Conservation (phyloP, 73 alveolate species). For the Paramecium pentaurelia region DNA sequence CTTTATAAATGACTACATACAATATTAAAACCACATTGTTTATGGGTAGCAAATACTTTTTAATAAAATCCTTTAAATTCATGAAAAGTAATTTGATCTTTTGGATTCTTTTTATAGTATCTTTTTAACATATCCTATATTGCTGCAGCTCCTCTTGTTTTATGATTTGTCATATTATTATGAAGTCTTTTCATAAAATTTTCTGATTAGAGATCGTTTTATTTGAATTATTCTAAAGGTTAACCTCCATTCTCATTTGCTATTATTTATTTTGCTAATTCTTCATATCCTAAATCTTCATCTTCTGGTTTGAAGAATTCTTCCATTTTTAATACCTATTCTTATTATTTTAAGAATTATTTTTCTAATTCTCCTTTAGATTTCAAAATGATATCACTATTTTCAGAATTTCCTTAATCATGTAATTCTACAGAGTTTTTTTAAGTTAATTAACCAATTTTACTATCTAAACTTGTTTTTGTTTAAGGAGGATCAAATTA, state of each 20-base stretch:
- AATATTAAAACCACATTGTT: conserved; percentile 8
- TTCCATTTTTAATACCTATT: not conserved
- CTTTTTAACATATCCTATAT: not conserved
- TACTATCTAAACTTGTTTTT: not conserved
- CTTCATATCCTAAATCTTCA: conserved; percentile 18
- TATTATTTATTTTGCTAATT: not conserved
- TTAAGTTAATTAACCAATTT: not conserved
- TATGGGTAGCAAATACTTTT: not conserved
- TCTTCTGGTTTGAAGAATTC: not conserved
- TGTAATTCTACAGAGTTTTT: not conserved
- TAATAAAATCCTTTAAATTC: conserved; percentile 36
- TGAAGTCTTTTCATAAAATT: not conserved
- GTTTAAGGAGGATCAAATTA: not conserved
- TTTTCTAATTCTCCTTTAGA: conserved; percentile 8
- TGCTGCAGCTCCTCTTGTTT: not conserved
- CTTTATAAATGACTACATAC: not conserved
- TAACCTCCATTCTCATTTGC: not conserved
- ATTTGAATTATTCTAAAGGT: not conserved
- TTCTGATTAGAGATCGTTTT: not conserved
- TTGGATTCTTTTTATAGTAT: conserved; percentile 3
- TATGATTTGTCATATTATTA: not conserved
- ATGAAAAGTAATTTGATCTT: not conserved
- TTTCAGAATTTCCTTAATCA: not conserved
- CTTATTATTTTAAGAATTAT: not conserved
- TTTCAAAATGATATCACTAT: not conserved